Evolutionary conservation across 371 early-diverging fungal genomes (phyloP).

Genomic region (Mortierella sp.): DNA sequence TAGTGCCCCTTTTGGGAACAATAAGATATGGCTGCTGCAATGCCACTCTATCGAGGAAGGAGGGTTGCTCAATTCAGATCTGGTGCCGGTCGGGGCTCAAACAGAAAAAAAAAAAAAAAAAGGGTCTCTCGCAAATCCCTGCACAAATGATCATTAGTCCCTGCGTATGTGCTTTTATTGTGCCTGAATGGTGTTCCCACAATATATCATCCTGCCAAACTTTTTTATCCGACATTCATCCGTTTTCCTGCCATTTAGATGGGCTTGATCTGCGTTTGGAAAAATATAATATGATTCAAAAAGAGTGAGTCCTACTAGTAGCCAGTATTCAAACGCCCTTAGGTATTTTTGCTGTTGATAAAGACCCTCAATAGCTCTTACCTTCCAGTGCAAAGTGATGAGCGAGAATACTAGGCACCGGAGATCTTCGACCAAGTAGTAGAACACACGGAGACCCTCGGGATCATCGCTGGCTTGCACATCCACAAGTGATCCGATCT

Average conservation of each 20-base stretch:
- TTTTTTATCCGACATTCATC: too few species aligned
- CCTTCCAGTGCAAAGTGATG: constrained; percentile 96
- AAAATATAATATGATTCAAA: background rate
- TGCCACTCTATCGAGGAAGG: too few species aligned
- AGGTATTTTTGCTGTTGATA: too few species aligned
- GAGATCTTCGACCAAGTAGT: constrained; percentile 97
- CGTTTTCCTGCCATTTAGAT: constrained; percentile 6
- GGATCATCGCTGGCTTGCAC: constrained; percentile 92
- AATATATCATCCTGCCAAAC: background rate
- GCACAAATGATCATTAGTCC: too few species aligned
- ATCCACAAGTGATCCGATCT: constrained; percentile 92
- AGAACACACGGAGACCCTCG: constrained; percentile 93
- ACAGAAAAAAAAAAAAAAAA: too few species aligned
- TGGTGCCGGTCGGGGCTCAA: too few species aligned
- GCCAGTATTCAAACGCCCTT: background rate
- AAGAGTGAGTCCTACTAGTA: background rate
- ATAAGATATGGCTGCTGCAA: too few species aligned
- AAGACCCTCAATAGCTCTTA: too few species aligned
- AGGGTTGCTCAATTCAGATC: too few species aligned
- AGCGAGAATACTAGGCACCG: constrained; percentile 95
- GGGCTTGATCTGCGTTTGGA: constrained; percentile 17
- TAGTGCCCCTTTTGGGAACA: too few species aligned
- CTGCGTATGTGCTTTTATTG: background rate
- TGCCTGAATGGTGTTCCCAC: background rate
- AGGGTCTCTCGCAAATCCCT: too few species aligned